Percentiles rank a stretch among this genome's conserved stretches.
Conservation (phyloP, 2,329 filamentous ascomycete genomes). For the Talaromyces rugulosus region DNA sequence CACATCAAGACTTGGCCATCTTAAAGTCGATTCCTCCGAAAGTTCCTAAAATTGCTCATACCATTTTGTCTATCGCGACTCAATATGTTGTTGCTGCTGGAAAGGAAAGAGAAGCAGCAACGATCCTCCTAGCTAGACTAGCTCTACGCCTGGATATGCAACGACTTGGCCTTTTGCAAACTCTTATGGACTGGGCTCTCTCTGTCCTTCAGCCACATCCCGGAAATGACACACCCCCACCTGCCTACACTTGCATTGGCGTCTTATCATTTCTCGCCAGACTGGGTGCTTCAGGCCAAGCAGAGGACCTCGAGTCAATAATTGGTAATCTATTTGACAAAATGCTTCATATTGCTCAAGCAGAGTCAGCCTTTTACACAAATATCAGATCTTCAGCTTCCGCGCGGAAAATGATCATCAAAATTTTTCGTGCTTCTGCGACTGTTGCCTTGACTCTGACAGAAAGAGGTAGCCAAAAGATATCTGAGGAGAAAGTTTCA, state of each 20-base stretch:
- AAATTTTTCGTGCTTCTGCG: conserved; percentile 72
- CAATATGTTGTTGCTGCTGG: conserved; percentile 70
- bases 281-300: conserved; percentile 66
- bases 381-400: conserved; percentile 68
- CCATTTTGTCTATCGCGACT: conserved; percentile 67
- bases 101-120: conserved; percentile 88
- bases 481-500: conserved; percentile 31
- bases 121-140: conserved; percentile 72
- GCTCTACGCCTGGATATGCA: conserved; percentile 88
- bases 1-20: conserved; percentile 27
- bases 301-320: conserved; percentile 67
- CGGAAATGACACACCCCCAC: conserved; percentile 18
- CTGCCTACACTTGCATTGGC: conserved; percentile 74
- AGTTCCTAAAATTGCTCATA: conserved; percentile 65
- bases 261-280: conserved; percentile 75
- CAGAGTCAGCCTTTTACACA: conserved; percentile 47
- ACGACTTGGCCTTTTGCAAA: conserved; percentile 63
- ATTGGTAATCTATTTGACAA: conserved; percentile 63
- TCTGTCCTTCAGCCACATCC: conserved; percentile 50
- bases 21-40: conserved; percentile 48
- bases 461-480: conserved; percentile 25
- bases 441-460: conserved; percentile 59
- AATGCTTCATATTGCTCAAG: conserved; percentile 56
- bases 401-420: conserved; percentile 76
- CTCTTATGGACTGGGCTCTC: conserved; percentile 68